Conservation (phyloP, 176 grass and related monocot genomes). For the Otatea glauca region DNA sequence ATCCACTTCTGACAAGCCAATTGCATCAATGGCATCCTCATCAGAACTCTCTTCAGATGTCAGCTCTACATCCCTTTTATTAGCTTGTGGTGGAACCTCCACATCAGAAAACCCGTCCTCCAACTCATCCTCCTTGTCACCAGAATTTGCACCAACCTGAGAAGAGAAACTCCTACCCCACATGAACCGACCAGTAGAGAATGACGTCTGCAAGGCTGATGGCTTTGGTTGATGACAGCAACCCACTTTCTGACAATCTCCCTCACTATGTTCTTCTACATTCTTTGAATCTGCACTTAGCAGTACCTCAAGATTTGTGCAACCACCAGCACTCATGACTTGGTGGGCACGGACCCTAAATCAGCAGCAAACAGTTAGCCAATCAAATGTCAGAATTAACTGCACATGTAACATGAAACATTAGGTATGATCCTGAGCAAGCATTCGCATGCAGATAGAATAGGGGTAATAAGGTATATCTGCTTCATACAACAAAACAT, state of each 20-base stretch:
- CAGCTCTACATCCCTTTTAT: slow-evolving; percentile 40
- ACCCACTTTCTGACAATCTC: slow-evolving; percentile 34
- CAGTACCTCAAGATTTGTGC: slow-evolving; percentile 28
- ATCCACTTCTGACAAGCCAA: slow-evolving; percentile 41
- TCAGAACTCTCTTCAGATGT: slow-evolving; percentile 62
- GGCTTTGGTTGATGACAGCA: slow-evolving; percentile 42
- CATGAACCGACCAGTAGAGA: slow-evolving; percentile 36
- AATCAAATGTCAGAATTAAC: slow-evolving; percentile 11
- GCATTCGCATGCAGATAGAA: slow-evolving; percentile 8
- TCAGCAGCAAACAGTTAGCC: slow-evolving; percentile 4
- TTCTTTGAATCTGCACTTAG: slow-evolving; percentile 35
- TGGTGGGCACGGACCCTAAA: slow-evolving; percentile 41
- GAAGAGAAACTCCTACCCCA: slow-evolving; percentile 70
- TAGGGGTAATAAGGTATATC: neutral
- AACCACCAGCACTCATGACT: slow-evolving; percentile 36
- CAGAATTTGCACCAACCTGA: slow-evolving; percentile 56
- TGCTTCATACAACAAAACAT: neutral
- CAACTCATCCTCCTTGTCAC: slow-evolving; percentile 58
- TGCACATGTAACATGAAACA: neutral
- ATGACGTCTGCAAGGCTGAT: slow-evolving; percentile 13
- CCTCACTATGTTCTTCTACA: slow-evolving; percentile 36
- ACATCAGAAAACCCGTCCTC: slow-evolving; percentile 90
- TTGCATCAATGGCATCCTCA: slow-evolving; percentile 48
- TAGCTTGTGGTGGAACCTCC: slow-evolving; percentile 58
- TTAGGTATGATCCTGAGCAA: slow-evolving; percentile 3